Conservation (phyloP, 2,329 filamentous ascomycete species). For the Verticillium tricorpus region DNA sequence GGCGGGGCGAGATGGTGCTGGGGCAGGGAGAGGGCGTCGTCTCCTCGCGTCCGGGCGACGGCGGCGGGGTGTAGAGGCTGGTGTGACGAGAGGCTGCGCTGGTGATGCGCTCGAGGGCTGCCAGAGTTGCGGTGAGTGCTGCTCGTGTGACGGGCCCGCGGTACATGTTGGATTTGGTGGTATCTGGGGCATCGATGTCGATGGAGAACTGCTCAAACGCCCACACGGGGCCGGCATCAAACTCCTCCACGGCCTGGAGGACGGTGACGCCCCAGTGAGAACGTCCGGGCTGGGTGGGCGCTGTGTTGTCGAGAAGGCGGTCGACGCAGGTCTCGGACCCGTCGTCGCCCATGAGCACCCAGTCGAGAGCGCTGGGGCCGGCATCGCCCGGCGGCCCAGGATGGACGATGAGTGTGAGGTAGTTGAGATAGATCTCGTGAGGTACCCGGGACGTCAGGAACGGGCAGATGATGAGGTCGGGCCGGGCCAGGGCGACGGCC, state of each 20-base stretch:
- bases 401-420: conserved; percentile 34
- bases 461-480: conserved; percentile 36
- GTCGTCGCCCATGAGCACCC: conserved; percentile 37
- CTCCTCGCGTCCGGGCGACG: conserved; percentile 8
- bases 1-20: conserved; percentile 12
- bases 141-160: conserved; percentile 31
- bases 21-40: not conserved
- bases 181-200: conserved; percentile 30
- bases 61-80: conserved; percentile 7
- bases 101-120: conserved; percentile 30
- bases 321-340: conserved; percentile 25
- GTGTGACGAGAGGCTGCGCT: conserved; percentile 13
- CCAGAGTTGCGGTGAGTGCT: conserved; percentile 28
- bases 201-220: conserved; percentile 36
- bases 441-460: conserved; percentile 34
- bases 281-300: conserved; percentile 23
- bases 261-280: conserved; percentile 36
- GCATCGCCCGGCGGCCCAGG: conserved; percentile 36
- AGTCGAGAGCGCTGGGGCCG: conserved; percentile 35
- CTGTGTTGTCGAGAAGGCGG: conserved; percentile 20
- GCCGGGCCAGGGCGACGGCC: conserved; percentile 28
- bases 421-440: conserved; percentile 27
- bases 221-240: conserved; percentile 39
- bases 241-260: conserved; percentile 31
- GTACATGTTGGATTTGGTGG: conserved; percentile 36